These are phyloP conservation scores for Blastomyces parvus DNA, from an alignment of 2,329 filamentous ascomycete genomes.

Conservation along the genomic window DNA sequence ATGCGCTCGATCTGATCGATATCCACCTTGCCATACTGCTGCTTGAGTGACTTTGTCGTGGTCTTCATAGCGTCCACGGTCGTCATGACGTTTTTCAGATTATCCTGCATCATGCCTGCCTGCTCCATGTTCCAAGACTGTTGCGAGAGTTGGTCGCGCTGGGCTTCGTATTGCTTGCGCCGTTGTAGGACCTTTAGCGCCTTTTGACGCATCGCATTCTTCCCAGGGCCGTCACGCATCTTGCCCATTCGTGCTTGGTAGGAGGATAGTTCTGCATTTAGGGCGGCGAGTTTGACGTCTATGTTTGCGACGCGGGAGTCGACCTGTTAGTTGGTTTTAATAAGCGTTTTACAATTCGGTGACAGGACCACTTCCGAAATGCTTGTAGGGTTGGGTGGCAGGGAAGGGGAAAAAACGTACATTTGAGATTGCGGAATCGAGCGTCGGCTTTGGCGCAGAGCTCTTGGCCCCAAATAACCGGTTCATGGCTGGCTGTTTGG, in stretches of 20 bases:
- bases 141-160: slow-evolving; percentile 84
- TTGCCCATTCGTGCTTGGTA: slow-evolving; percentile 82
- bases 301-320: slow-evolving; percentile 75
- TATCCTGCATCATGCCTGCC: slow-evolving; percentile 96
- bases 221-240: slow-evolving; percentile 93
- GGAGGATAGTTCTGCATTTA: slow-evolving; percentile 79
- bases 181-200: slow-evolving; percentile 89
- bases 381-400: background rate
- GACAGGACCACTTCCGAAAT: slow-evolving; percentile 4
- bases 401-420: slow-evolving; percentile 37
- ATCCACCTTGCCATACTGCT: slow-evolving; percentile 95
- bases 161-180: slow-evolving; percentile 85
- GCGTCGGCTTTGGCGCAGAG: slow-evolving; percentile 79
- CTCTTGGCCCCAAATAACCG: slow-evolving; percentile 86
- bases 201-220: slow-evolving; percentile 85
- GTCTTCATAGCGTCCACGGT: slow-evolving; percentile 97
- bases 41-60: slow-evolving; percentile 82
- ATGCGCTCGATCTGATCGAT: slow-evolving; percentile 95
- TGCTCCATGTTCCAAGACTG: slow-evolving; percentile 99
- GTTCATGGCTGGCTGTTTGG: slow-evolving; percentile 60
- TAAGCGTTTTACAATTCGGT: slow-evolving; percentile 2
- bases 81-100: slow-evolving; percentile 96
- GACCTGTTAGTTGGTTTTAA: slow-evolving; percentile 40
- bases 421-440: slow-evolving; percentile 72
- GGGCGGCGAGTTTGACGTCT: slow-evolving; percentile 86